phyloP scores from a whole-genome alignment of 1,139 yeast species.

The Zygoascus meyerae region DNA sequence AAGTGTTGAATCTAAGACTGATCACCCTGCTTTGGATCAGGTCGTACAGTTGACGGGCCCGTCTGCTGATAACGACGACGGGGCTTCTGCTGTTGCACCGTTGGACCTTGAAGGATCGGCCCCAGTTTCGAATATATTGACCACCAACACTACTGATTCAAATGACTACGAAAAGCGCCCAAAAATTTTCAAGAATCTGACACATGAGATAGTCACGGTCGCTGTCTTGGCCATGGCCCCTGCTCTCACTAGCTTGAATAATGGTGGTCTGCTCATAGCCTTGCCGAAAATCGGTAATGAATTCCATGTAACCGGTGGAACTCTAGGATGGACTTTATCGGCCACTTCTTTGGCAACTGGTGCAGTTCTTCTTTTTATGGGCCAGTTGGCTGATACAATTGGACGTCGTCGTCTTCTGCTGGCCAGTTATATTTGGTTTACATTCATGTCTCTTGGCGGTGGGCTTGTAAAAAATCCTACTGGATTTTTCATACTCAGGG shows the following conservation, averaged over 20 bases:
- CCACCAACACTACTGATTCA: not conserved
- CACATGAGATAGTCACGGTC: constrained; percentile 27
- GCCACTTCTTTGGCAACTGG: constrained; percentile 41
- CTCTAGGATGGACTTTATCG: constrained; percentile 39
- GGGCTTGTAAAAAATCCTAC: constrained; percentile 38
- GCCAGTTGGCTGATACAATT: constrained; percentile 41
- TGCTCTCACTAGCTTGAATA: constrained; percentile 36
- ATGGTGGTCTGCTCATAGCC: constrained; percentile 36
- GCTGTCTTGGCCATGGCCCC: constrained; percentile 37
- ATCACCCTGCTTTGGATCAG: too few relatives aligned
- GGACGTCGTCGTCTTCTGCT: constrained; percentile 38
- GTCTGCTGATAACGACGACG: too few relatives aligned
- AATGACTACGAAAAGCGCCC: constrained; percentile 12
- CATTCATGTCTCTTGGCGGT: constrained; percentile 35
- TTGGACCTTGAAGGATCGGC: not conserved
- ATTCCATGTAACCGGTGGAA: constrained; percentile 36
- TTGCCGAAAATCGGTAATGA: constrained; percentile 33
- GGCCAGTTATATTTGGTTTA: constrained; percentile 31
- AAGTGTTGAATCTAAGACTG: too few relatives aligned
- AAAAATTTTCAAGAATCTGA: constrained; percentile 9
- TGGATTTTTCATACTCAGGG: constrained; percentile 37
- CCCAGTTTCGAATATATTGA: not conserved
- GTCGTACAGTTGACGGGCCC: too few relatives aligned
- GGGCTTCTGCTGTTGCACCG: not conserved
- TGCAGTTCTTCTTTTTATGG: constrained; percentile 38